Conservation (phyloP, 257 asterid species). For the Nicotiana paniculata region DNA sequence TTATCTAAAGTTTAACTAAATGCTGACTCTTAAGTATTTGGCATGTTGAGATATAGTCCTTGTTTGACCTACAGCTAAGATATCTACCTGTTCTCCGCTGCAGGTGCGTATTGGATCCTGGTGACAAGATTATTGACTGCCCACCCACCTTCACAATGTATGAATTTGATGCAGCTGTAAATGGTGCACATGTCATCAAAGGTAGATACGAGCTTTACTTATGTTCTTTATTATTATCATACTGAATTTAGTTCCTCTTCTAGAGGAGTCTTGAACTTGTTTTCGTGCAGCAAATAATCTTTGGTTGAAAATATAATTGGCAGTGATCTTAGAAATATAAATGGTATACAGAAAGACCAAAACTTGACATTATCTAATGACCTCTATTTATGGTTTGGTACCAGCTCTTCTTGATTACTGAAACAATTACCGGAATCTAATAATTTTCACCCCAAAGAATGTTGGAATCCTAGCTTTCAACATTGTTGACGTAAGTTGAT, state of each 20-base stretch:
- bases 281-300: neutral
- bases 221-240: slow-evolving; percentile 1
- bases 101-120: slow-evolving; percentile 93
- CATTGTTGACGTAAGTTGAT: neutral
- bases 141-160: slow-evolving; percentile 98
- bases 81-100: slow-evolving; percentile 9
- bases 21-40: neutral
- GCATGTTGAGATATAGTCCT: neutral
- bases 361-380: neutral
- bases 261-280: slow-evolving; percentile 1
- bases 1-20: neutral
- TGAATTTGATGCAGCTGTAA: slow-evolving; percentile 97
- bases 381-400: neutral
- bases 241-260: neutral
- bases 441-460: neutral
- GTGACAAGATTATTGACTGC: slow-evolving; percentile 91
- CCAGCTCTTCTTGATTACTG: neutral
- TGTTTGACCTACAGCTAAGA: neutral
- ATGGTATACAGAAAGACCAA: neutral
- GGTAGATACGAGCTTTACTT: slow-evolving; percentile 31
- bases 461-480: neutral
- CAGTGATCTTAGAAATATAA: neutral
- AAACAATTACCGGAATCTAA: neutral
- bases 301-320: neutral
- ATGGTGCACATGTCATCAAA: slow-evolving; percentile 82